Conservation (phyloP, 2,329 filamentous ascomycete genomes). For the Nemania sp. region DNA sequence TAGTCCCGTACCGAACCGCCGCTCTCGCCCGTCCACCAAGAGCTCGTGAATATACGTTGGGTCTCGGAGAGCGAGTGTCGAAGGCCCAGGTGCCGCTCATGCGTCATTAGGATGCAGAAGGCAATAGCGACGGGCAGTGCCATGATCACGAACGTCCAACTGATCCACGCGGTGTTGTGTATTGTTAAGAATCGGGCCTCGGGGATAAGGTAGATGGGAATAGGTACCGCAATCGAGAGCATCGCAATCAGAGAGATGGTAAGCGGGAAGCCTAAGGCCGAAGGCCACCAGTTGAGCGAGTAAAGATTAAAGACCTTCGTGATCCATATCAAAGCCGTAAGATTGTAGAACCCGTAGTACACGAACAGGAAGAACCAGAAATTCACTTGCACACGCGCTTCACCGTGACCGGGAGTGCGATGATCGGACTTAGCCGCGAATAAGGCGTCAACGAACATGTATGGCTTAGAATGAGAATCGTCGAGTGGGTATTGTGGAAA, state of each 20-base stretch:
- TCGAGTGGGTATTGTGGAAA: slow-evolving; percentile 66
- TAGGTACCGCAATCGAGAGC: slow-evolving; percentile 62
- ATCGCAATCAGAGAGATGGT: slow-evolving; percentile 65
- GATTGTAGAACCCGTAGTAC: slow-evolving; percentile 71
- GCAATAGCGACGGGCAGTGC: slow-evolving; percentile 69
- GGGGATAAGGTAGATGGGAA: slow-evolving; percentile 62
- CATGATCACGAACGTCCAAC: slow-evolving; percentile 73
- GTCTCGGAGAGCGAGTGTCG: slow-evolving; percentile 67
- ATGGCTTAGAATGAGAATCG: slow-evolving; percentile 42
- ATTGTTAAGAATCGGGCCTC: slow-evolving; percentile 57
- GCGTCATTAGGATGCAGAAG: slow-evolving; percentile 65
- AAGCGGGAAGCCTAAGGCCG: slow-evolving; percentile 65
- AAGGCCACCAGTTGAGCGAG: slow-evolving; percentile 73
- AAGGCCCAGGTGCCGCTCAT: slow-evolving; percentile 65
- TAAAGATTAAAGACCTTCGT: slow-evolving; percentile 75
- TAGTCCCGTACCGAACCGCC: slow-evolving; percentile 46
- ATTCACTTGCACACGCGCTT: slow-evolving; percentile 66
- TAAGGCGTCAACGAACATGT: slow-evolving; percentile 15
- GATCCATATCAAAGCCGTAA: slow-evolving; percentile 71
- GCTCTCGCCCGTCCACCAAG: slow-evolving; percentile 68
- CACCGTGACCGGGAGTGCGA: slow-evolving; percentile 64
- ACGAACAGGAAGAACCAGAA: slow-evolving; percentile 75
- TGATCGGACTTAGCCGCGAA: slow-evolving; percentile 35
- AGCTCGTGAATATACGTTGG: slow-evolving; percentile 68
- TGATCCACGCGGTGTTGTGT: slow-evolving; percentile 71